phyloP scores from a whole-genome alignment of 495 filamentous ascomycete genomes.

The Tuber magnatum region DNA sequence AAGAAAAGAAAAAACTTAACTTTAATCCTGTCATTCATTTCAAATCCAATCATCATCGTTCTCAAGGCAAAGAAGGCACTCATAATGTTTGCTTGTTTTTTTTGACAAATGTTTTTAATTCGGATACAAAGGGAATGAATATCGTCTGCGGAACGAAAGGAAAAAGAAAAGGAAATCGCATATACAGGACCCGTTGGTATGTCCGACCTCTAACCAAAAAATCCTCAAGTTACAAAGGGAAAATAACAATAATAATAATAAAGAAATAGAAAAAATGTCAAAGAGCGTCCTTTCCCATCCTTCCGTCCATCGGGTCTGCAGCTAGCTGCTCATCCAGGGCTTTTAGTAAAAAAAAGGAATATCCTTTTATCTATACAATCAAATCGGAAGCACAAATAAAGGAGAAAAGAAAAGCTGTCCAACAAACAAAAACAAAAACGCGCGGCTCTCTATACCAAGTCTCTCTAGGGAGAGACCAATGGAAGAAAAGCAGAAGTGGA shows the following conservation, averaged over 20 bases:
- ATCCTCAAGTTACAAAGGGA: neutral
- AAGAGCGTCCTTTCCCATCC: neutral
- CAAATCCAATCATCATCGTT: neutral
- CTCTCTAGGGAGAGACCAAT: neutral
- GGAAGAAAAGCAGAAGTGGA: neutral
- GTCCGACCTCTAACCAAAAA: neutral
- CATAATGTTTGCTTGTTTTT: neutral
- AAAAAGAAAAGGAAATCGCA: neutral
- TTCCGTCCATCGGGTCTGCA: neutral
- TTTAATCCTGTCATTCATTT: neutral
- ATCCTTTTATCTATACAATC: constrained; percentile 23
- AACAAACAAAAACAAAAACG: neutral
- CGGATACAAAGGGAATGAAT: neutral
- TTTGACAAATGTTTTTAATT: neutral
- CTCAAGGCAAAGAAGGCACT: neutral
- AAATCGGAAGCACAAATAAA: constrained; percentile 13
- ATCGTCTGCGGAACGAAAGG: neutral
- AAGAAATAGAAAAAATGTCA: neutral
- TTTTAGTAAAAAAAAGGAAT: neutral
- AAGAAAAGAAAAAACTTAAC: neutral
- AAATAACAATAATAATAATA: neutral
- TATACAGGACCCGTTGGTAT: neutral
- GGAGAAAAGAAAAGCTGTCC: neutral
- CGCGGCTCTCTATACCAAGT: neutral
- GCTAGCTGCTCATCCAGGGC: neutral